Conservation (phyloP, 345 rosid species). For the Lepidium didymum region DNA sequence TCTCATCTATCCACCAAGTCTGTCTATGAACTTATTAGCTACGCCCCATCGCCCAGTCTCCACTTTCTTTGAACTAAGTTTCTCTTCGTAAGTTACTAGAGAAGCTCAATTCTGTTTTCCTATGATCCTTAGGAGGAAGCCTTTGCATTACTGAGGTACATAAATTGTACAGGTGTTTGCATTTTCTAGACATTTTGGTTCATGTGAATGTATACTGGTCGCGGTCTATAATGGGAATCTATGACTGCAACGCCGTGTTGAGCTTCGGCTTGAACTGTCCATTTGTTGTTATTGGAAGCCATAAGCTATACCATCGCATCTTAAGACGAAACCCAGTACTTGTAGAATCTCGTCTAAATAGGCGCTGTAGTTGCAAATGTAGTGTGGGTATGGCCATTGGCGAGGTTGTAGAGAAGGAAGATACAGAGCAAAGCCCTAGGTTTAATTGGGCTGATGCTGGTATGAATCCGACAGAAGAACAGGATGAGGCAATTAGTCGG, state of each 20-base stretch:
- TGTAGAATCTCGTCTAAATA: neutral
- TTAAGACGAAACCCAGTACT: slow-evolving; percentile 2
- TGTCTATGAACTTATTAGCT: neutral
- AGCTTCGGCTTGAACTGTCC: slow-evolving; percentile 15
- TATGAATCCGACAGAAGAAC: slow-evolving; percentile 34
- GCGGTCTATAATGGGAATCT: slow-evolving; percentile 25
- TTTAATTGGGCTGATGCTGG: slow-evolving; percentile 56
- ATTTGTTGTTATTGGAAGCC: neutral
- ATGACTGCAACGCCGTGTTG: slow-evolving; percentile 16
- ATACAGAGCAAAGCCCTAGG: slow-evolving; percentile 25
- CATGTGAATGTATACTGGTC: neutral
- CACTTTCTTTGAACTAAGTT: neutral
- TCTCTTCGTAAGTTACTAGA: neutral
- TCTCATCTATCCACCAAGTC: neutral
- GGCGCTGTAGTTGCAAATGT: slow-evolving; percentile 8
- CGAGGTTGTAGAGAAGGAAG: slow-evolving; percentile 10
- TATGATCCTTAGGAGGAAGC: slow-evolving; percentile 2
- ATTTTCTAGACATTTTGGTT: neutral
- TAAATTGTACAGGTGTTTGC: neutral
- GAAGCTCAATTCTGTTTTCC: neutral
- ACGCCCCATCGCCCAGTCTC: neutral
- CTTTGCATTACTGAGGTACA: neutral
- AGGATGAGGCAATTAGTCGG: slow-evolving; percentile 43
- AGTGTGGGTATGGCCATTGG: slow-evolving; percentile 8
- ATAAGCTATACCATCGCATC: slow-evolving; percentile 9